phyloP scores from a whole-genome alignment of 495 filamentous ascomycete species.

The Podospora comata region DNA sequence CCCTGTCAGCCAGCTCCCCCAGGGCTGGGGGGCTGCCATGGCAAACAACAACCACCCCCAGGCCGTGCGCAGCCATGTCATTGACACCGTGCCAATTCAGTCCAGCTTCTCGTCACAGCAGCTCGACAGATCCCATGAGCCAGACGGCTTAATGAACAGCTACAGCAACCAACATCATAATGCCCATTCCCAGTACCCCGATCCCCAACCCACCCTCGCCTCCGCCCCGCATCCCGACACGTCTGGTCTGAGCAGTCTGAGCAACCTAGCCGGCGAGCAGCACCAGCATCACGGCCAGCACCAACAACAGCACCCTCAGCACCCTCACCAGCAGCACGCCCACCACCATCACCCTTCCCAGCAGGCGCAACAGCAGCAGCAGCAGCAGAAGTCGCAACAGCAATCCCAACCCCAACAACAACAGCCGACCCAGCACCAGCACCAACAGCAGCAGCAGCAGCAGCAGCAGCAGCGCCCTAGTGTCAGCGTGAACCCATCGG shows the following conservation, averaged over 20 bases:
- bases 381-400: slow-evolving; percentile 16
- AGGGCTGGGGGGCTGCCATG: slow-evolving; percentile 26
- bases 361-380: slow-evolving; percentile 19
- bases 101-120: slow-evolving; percentile 34
- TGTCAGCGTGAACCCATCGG: slow-evolving; percentile 8
- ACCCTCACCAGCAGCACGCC: slow-evolving; percentile 21
- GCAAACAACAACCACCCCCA: slow-evolving; percentile 21
- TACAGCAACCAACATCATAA: slow-evolving; percentile 29
- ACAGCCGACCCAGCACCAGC: slow-evolving; percentile 19
- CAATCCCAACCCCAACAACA: slow-evolving; percentile 22
- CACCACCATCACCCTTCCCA: slow-evolving; percentile 27
- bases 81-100: slow-evolving; percentile 35
- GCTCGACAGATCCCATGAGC: slow-evolving; percentile 30
- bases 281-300: slow-evolving; percentile 15
- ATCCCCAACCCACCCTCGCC: slow-evolving; percentile 28
- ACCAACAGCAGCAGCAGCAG: slow-evolving; percentile 30
- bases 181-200: slow-evolving; percentile 32
- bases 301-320: slow-evolving; percentile 21
- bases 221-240: slow-evolving; percentile 28
- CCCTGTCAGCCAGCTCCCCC: slow-evolving; percentile 20
- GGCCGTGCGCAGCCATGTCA: slow-evolving; percentile 30
- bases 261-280: slow-evolving; percentile 28
- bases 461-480: slow-evolving; percentile 26
- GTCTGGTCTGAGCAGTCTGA: slow-evolving; percentile 24
- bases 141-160: slow-evolving; percentile 34